These are phyloP conservation scores for Silene latifolia DNA, from an alignment of 148 eudicot genomes.

Conservation along the genomic window DNA sequence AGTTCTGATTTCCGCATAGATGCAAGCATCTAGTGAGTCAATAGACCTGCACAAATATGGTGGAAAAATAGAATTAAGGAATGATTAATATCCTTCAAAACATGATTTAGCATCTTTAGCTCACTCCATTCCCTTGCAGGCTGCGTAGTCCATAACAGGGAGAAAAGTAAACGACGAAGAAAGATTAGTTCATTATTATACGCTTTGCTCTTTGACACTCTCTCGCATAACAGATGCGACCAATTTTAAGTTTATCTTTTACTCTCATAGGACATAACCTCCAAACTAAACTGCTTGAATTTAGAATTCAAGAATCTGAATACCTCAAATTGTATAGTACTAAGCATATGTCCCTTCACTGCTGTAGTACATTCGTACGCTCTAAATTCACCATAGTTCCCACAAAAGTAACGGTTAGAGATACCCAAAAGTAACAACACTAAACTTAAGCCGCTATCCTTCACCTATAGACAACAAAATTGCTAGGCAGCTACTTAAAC, in stretches of 20 bases:
- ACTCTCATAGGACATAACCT: not conserved
- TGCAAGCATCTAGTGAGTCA: slow-evolving; percentile 78
- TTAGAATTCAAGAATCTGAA: too few species aligned
- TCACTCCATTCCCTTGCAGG: not conserved
- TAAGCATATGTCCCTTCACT: not conserved
- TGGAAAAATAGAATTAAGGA: not conserved
- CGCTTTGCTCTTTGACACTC: not conserved
- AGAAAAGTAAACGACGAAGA: not conserved
- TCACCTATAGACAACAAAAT: not conserved
- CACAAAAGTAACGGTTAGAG: not conserved
- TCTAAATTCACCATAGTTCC: slow-evolving; percentile 4
- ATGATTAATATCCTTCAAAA: not conserved
- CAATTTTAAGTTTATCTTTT: not conserved
- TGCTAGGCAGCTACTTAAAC: not conserved
- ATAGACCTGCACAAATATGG: slow-evolving; percentile 50
- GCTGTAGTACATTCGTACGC: too few species aligned
- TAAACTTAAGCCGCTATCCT: not conserved
- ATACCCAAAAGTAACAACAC: slow-evolving; percentile 1
- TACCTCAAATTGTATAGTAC: too few species aligned
- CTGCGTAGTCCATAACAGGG: not conserved
- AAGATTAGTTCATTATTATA: not conserved
- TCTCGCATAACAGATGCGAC: not conserved
- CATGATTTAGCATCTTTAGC: not conserved
- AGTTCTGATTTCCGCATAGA: slow-evolving; percentile 92
- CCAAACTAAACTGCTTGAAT: not conserved